Percentiles rank a stretch among this genome's conserved stretches.
phyloP scores from a whole-genome alignment of 768 basidiomycete species.

The Pleurotus tuber-regium region DNA sequence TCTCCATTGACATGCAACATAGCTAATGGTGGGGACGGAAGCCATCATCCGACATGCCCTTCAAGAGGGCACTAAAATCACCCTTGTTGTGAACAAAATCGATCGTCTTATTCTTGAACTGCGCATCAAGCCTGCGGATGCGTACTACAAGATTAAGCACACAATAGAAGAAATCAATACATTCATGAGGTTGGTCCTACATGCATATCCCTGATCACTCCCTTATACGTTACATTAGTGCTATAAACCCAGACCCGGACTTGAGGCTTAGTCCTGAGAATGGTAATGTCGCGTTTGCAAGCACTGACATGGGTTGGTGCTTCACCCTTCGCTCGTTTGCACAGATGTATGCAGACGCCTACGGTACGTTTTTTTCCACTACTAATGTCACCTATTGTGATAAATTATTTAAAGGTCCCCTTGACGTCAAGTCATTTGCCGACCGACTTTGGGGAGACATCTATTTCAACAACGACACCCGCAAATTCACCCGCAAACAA shows the following conservation, averaged over 20 bases:
- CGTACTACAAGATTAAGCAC: conserved; percentile 98
- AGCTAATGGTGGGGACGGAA: conserved; percentile 95
- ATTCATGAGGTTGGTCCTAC: conserved; percentile 71
- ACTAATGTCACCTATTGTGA: neutral
- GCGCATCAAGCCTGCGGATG: conserved; percentile 92
- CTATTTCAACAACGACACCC: conserved; percentile 81
- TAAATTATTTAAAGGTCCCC: conserved; percentile 43
- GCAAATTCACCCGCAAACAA: conserved; percentile 88
- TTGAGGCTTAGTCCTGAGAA: conserved; percentile 89
- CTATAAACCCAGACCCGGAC: conserved; percentile 86
- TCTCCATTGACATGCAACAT: conserved; percentile 6
- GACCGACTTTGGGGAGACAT: conserved; percentile 97
- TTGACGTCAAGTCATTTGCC: conserved; percentile 86
- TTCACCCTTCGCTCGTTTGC: conserved; percentile 95
- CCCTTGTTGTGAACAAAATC: conserved; percentile 95
- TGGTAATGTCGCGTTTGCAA: conserved; percentile 97
- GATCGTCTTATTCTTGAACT: conserved; percentile 96
- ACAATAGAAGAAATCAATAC: conserved; percentile 98
- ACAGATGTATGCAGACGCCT: conserved; percentile 93
- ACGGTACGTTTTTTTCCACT: conserved; percentile 57
- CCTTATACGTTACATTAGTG: conserved; percentile 34
- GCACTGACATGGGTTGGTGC: conserved; percentile 96
- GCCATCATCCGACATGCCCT: conserved; percentile 84
- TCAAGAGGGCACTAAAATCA: conserved; percentile 86
- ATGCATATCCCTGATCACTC: conserved; percentile 1